Conservation (phyloP, 257 asterid genomes). For the Sherardia arvensis region DNA sequence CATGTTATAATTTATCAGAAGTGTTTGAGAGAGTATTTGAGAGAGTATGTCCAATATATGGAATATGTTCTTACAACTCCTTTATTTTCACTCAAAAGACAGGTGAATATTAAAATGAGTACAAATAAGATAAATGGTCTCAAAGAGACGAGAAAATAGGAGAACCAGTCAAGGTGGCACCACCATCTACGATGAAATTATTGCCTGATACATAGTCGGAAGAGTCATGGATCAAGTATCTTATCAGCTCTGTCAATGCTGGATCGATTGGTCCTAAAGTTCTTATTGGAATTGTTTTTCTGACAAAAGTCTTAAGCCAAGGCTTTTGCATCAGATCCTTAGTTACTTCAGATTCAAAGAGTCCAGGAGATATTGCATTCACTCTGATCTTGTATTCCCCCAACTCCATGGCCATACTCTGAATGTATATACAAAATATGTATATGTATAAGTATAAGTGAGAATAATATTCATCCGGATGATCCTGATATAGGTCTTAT, state of each 20-base stretch:
- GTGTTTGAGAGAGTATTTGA: too few species aligned
- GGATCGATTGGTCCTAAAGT: slow-evolving; percentile 45
- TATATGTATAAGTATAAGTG: background rate
- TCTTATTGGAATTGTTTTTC: slow-evolving; percentile 38
- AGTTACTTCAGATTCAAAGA: slow-evolving; percentile 64
- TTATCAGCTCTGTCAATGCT: slow-evolving; percentile 46
- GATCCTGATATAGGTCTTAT: too few species aligned
- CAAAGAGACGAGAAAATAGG: slow-evolving; percentile 64
- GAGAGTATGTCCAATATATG: too few species aligned
- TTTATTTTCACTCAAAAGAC: too few species aligned
- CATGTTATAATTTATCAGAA: too few species aligned
- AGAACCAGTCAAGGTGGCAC: slow-evolving; percentile 44
- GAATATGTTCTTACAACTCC: too few species aligned
- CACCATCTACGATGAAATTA: slow-evolving; percentile 48
- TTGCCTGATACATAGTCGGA: slow-evolving; percentile 55
- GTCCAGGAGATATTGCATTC: slow-evolving; percentile 59
- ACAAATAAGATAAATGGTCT: too few species aligned
- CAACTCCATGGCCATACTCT: slow-evolving; percentile 72
- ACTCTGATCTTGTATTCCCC: slow-evolving; percentile 53
- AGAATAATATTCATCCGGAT: too few species aligned
- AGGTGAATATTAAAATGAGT: too few species aligned
- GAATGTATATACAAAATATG: slow-evolving; percentile 15
- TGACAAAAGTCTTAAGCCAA: slow-evolving; percentile 40
- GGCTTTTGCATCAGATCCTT: slow-evolving; percentile 39
- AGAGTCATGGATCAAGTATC: slow-evolving; percentile 57